Conservation (phyloP, 1,284 basidiomycete species). For the Fistulinella cinereoalba region DNA sequence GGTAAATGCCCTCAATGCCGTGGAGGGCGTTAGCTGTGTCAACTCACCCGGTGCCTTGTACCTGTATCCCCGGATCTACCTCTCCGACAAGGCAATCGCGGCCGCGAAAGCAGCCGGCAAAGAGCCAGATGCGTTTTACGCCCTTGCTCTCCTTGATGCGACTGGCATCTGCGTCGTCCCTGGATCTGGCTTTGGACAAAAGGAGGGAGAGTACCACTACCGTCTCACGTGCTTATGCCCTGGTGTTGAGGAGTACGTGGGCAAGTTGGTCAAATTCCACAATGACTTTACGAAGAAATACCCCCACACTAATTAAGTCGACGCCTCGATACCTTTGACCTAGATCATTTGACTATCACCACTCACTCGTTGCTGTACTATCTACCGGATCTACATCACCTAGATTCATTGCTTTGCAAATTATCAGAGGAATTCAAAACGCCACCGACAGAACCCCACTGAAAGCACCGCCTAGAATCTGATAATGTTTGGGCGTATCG, state of each 20-base stretch:
- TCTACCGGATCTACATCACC: slow-evolving; percentile 1
- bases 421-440: too few species aligned
- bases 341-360: background rate
- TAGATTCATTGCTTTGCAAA: too few species aligned
- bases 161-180: slow-evolving; percentile 94
- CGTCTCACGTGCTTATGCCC: slow-evolving; percentile 86
- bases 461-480: too few species aligned
- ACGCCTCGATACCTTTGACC: slow-evolving; percentile 11
- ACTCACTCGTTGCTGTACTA: slow-evolving; percentile 1
- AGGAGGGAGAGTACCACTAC: slow-evolving; percentile 84
- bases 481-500: too few species aligned
- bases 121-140: slow-evolving; percentile 86
- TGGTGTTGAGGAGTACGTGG: slow-evolving; percentile 87
- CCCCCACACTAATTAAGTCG: slow-evolving; percentile 6
- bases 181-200: slow-evolving; percentile 91
- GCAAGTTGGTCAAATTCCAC: slow-evolving; percentile 85
- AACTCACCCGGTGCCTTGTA: slow-evolving; percentile 89
- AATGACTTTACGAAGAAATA: slow-evolving; percentile 73
- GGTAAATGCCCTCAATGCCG: slow-evolving; percentile 70
- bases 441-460: too few species aligned
- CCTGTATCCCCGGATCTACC: slow-evolving; percentile 74
- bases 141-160: slow-evolving; percentile 76
- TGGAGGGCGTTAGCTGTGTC: slow-evolving; percentile 84
- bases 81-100: slow-evolving; percentile 69
- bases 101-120: slow-evolving; percentile 73